Evolutionary conservation across 345 rosid species (phyloP).

Genomic region (Acer campestre): DNA sequence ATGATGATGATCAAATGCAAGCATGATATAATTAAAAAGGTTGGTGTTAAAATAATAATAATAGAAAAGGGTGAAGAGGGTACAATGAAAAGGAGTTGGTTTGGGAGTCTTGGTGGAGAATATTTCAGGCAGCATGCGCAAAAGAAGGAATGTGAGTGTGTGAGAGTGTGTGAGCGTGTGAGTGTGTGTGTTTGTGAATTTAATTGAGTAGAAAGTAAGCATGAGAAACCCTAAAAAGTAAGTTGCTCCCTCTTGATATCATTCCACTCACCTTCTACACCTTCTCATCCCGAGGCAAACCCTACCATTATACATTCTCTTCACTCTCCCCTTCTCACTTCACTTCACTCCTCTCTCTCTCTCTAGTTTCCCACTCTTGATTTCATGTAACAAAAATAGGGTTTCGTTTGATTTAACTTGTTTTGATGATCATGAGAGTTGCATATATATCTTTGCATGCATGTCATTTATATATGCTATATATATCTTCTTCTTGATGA

Average conservation of each 20-base stretch:
- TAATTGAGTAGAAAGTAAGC: constrained; percentile 57
- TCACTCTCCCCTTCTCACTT: constrained; percentile 24
- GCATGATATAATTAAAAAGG: constrained; percentile 30
- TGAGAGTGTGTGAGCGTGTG: constrained; percentile 10
- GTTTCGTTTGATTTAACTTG: neutral
- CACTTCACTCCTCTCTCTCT: neutral
- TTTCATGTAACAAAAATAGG: constrained; percentile 2
- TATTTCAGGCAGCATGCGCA: constrained; percentile 56
- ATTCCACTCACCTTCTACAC: constrained; percentile 67
- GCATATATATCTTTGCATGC: neutral
- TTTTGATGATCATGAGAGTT: neutral
- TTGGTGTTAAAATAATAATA: constrained; percentile 22
- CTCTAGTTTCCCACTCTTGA: neutral
- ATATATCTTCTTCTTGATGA: neutral
- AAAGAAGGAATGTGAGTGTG: constrained; percentile 11
- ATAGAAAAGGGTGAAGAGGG: constrained; percentile 11
- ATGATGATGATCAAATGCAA: constrained; percentile 23
- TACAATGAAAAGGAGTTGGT: constrained; percentile 39
- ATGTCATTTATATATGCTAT: neutral
- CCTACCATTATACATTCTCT: constrained; percentile 34
- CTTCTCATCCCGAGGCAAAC: constrained; percentile 68
- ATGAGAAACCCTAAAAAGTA: constrained; percentile 61
- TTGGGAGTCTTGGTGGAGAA: constrained; percentile 30
- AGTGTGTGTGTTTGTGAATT: constrained; percentile 15
- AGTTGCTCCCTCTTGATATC: constrained; percentile 57